Conservation (phyloP, 75 land plant species). For the Picea sitchensis region DNA sequence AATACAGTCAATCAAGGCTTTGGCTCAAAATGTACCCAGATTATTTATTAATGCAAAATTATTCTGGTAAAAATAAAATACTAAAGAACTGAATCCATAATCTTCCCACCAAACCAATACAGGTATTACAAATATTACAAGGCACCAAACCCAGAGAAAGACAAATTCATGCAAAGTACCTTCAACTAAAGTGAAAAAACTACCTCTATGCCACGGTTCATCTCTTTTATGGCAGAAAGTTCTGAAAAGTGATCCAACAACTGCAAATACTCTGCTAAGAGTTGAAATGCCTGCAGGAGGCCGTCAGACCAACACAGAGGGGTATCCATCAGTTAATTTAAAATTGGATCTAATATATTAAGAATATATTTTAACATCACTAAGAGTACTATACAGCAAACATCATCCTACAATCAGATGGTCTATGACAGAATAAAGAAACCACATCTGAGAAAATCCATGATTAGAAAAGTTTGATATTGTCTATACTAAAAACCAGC, state of each 20-base stretch:
- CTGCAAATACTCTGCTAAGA: constrained; percentile 78
- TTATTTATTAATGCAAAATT: too few relatives aligned
- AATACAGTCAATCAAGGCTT: too few relatives aligned
- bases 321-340: not conserved
- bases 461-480: not conserved
- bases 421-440: not conserved
- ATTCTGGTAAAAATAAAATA: too few relatives aligned
- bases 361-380: not conserved
- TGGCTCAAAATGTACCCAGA: too few relatives aligned
- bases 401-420: not conserved
- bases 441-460: not conserved
- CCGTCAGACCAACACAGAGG: not conserved
- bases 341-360: not conserved
- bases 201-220: constrained; percentile 94
- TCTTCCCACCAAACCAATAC: too few relatives aligned
- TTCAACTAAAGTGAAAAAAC: not conserved
- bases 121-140: too few relatives aligned
- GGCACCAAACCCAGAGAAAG: too few relatives aligned
- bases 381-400: not conserved
- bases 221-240: constrained; percentile 71
- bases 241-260: constrained; percentile 78
- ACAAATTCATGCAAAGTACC: too few relatives aligned
- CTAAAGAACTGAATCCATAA: too few relatives aligned
- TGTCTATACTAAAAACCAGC: not conserved
- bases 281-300: constrained; percentile 61